phyloP scores from a whole-genome alignment of 2,329 filamentous ascomycete species.

The Colletotrichum tropicicola region DNA sequence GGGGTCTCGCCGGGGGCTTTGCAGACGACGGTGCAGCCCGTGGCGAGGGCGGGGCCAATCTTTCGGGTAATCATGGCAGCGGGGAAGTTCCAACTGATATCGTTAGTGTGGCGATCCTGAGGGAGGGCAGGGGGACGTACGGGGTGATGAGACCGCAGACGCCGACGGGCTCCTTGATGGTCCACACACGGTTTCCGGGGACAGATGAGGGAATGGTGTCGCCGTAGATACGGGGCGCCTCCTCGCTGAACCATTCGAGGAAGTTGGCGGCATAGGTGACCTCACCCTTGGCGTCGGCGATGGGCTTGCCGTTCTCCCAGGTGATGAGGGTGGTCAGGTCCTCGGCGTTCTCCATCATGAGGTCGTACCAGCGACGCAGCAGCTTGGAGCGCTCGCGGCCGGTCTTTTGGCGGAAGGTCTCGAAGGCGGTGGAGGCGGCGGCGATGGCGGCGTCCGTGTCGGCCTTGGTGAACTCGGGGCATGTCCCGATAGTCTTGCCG shows the following conservation, averaged over 20 bases:
- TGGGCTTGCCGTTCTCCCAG: slow-evolving; percentile 89
- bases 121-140: slow-evolving; percentile 39
- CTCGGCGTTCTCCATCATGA: slow-evolving; percentile 80
- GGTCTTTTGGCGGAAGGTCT: slow-evolving; percentile 74
- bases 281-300: slow-evolving; percentile 78
- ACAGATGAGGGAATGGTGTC: slow-evolving; percentile 77
- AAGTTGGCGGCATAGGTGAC: slow-evolving; percentile 78
- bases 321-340: slow-evolving; percentile 86
- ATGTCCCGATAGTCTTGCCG: slow-evolving; percentile 80
- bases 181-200: slow-evolving; percentile 78
- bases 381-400: slow-evolving; percentile 79
- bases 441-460: slow-evolving; percentile 86
- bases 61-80: slow-evolving; percentile 80
- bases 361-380: slow-evolving; percentile 82
- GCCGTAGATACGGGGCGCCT: slow-evolving; percentile 78
- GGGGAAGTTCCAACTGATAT: slow-evolving; percentile 80
- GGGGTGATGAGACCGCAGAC: slow-evolving; percentile 86
- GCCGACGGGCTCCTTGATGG: slow-evolving; percentile 84
- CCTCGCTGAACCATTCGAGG: slow-evolving; percentile 84
- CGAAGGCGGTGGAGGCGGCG: slow-evolving; percentile 81
- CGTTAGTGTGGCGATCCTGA: not conserved
- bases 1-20: slow-evolving; percentile 95
- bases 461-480: slow-evolving; percentile 81
- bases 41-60: slow-evolving; percentile 80
- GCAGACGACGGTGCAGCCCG: slow-evolving; percentile 93